Percentiles rank a stretch among this genome's conserved stretches.
Evolutionary conservation across 768 basidiomycete genomes (phyloP).

Genomic region (Mycena vitilis): DNA sequence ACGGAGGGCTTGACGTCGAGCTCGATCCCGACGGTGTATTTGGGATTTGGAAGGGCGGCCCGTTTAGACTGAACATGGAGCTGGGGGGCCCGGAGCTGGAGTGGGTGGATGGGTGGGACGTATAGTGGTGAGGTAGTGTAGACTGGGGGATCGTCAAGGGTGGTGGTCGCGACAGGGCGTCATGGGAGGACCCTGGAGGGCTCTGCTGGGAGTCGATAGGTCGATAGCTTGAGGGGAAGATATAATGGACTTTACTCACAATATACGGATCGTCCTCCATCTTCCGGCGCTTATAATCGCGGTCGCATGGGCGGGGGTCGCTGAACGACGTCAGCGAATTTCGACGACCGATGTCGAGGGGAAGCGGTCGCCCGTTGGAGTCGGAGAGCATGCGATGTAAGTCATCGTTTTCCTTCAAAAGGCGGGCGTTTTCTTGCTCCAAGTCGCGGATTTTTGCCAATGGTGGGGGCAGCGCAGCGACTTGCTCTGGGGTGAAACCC

Average conservation of each 20-base stretch:
- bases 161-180: constrained; percentile 58
- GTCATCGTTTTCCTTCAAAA: constrained; percentile 80
- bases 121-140: constrained; percentile 61
- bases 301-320: constrained; percentile 62
- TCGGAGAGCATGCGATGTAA: constrained; percentile 75
- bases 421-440: constrained; percentile 80
- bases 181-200: constrained; percentile 57
- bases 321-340: constrained; percentile 59
- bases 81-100: constrained; percentile 44
- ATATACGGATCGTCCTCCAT: constrained; percentile 68
- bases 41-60: constrained; percentile 72
- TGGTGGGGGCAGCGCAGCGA: constrained; percentile 77
- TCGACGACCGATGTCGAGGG: constrained; percentile 60
- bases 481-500: constrained; percentile 79
- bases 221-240: background rate
- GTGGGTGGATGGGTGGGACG: constrained; percentile 54
- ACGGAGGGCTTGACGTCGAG: constrained; percentile 81
- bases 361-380: constrained; percentile 47
- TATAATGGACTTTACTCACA: constrained; percentile 45
- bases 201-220: constrained; percentile 46
- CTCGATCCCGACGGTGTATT: constrained; percentile 80
- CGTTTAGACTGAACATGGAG: constrained; percentile 64
- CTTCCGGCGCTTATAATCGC: constrained; percentile 73
- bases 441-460: constrained; percentile 83
- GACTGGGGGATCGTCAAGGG: constrained; percentile 74